A percentile compares a stretch with the other conserved stretches of the same genome.
Conservation (phyloP, 257 asterid species). For the Galeopsis tetrahit region DNA sequence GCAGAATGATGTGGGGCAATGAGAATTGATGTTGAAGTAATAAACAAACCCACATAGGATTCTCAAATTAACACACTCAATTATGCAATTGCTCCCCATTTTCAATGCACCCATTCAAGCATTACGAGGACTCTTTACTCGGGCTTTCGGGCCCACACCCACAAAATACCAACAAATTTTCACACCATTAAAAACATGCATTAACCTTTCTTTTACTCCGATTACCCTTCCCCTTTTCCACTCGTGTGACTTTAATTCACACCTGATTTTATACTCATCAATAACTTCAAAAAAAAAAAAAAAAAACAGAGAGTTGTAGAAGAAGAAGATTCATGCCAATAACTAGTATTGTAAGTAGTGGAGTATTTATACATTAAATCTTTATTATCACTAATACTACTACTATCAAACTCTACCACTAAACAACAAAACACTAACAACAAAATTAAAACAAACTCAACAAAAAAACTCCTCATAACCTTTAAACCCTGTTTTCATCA, state of each 20-base stretch:
- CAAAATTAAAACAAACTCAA: background rate
- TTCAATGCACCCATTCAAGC: constrained; percentile 37
- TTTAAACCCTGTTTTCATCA: constrained; percentile 31
- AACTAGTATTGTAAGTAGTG: background rate
- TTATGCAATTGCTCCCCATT: constrained; percentile 51
- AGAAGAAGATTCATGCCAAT: constrained; percentile 24
- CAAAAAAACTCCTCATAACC: background rate
- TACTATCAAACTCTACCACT: constrained; percentile 33
- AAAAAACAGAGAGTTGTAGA: too few relatives aligned
- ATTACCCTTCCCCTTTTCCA: constrained; percentile 3
- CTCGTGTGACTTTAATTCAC: too few relatives aligned
- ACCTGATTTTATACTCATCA: too few relatives aligned
- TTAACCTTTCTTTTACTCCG: constrained; percentile 7
- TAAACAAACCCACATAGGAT: constrained; percentile 61
- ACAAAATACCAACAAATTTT: background rate
- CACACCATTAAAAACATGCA: constrained; percentile 32
- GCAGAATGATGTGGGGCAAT: constrained; percentile 35
- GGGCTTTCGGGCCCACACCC: constrained; percentile 1
- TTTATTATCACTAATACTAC: constrained; percentile 13
- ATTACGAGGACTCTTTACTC: constrained; percentile 39
- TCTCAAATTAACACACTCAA: constrained; percentile 47
- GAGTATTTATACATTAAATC: constrained; percentile 39
- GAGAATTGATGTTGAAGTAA: constrained; percentile 39
- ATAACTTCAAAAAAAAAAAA: too few relatives aligned
- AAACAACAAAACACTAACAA: constrained; percentile 32